Conservation (phyloP, 164 flowering plant species). For the Euptelea pleiosperma region DNA sequence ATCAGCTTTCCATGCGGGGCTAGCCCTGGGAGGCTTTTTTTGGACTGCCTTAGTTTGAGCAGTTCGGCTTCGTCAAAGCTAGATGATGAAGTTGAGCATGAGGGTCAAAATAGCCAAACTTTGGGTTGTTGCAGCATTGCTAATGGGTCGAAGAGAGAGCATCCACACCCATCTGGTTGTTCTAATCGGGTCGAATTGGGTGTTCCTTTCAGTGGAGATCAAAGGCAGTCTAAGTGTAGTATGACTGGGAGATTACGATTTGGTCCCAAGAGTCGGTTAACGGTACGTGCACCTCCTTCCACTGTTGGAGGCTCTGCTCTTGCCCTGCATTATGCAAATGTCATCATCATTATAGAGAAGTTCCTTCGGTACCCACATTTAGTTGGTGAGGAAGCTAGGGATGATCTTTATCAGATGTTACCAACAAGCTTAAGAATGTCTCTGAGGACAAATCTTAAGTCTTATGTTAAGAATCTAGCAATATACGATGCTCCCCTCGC, state of each 20-base stretch:
- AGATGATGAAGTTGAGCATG: conserved; percentile 51
- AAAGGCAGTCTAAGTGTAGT: conserved; percentile 25
- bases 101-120: conserved; percentile 38
- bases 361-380: conserved; percentile 88
- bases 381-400: conserved; percentile 95
- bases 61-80: conserved; percentile 55
- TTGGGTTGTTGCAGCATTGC: conserved; percentile 28
- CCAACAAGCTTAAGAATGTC: conserved; percentile 80
- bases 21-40: conserved; percentile 69
- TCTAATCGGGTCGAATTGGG: conserved; percentile 28
- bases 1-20: conserved; percentile 64
- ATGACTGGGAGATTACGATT: conserved; percentile 23
- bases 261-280: conserved; percentile 52
- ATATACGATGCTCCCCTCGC: conserved; percentile 94
- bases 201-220: conserved; percentile 34
- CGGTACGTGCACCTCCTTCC: conserved; percentile 46
- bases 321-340: conserved; percentile 90
- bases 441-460: conserved; percentile 58
- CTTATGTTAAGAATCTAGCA: conserved; percentile 63
- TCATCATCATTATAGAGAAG: conserved; percentile 88
- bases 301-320: conserved; percentile 96
- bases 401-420: conserved; percentile 91
- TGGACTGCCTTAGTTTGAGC: conserved; percentile 80
- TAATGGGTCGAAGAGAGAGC: conserved; percentile 40
- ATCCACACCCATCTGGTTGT: conserved; percentile 23